Evolutionary conservation across 345 rosid genomes (phyloP), one percentile per base, ranked within the genome.

Genomic region (Populus euphratica): DNA sequence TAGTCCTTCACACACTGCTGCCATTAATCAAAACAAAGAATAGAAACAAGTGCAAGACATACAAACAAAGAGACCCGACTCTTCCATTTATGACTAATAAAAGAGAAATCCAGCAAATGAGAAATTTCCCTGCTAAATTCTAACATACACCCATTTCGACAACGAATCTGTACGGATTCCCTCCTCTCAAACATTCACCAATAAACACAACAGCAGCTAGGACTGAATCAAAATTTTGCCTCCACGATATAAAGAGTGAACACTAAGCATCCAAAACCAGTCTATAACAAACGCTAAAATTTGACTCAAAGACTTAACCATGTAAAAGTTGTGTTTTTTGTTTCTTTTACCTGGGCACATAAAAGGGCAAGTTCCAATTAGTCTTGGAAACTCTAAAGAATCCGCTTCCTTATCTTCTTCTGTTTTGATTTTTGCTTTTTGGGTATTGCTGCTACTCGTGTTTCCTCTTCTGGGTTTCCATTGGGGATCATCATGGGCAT

Each of bases 261-360:
- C 49, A 13, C 17, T 47, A 47, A 47, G 12, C 50, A 47, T 47
- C 50, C 16, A 47, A 47, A 47, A 47, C 18, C 17, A 47, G 50
- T 47, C 50, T 47, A 47, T 14, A 44, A 13, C 17, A 44, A 44
- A 44, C 50, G 12, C 14, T 44, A 44, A 5, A 49, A 16, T 14
- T 14, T 49, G 54, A 49, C 54, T 49, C 6, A 17, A 49, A 49
- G 54, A 50, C 56, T 50, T 17, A 1, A 50, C 21, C 20, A 17
- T 50, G 21, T 50, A 50, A 50, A 50, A 0, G 20, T 50, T 16
- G 56, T 43, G 49, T 0, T 33, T 33, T 50, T 49, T 49, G 4
- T 49, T 50, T 20, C n/a, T 16, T 16, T 50, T 75, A 95, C 99
- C 98, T 41, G 98, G 95, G 85, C 97, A 95, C 97, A 95, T 93